Evolutionary conservation across 2,329 filamentous ascomycete species (phyloP).

Genomic region (Ascochyta pisi): DNA sequence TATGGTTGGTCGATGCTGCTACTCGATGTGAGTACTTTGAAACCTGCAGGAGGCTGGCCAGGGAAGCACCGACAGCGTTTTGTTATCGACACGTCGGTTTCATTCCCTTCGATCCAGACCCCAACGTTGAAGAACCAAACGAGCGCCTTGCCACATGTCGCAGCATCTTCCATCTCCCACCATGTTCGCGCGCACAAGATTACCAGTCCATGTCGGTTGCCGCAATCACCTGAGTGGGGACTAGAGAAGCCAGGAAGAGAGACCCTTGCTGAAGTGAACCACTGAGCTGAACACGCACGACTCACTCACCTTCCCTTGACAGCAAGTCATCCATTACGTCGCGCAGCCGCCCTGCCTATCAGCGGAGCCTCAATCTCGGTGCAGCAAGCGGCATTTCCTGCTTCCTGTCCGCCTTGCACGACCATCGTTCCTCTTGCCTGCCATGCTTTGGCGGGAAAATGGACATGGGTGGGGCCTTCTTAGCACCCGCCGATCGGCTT

Average conservation of each 20-base stretch:
- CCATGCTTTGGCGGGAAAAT: background rate
- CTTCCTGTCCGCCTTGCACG: background rate
- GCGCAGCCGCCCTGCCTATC: constrained; percentile 15
- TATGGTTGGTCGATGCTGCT: background rate
- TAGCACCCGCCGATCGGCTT: constrained; percentile 10
- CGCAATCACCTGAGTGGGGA: constrained; percentile 4
- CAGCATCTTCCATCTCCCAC: background rate
- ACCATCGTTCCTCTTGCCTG: constrained; percentile 3
- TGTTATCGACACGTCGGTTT: background rate
- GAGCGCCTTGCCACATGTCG: background rate
- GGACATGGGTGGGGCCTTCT: constrained; percentile 2
- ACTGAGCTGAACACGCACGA: constrained; percentile 3
- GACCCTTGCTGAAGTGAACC: constrained; percentile 12
- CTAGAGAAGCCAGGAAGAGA: background rate
- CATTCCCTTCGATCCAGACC: background rate
- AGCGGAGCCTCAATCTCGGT: constrained; percentile 17
- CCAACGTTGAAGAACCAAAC: background rate
- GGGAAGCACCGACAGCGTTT: background rate
- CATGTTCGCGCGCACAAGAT: background rate
- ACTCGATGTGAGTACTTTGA: background rate
- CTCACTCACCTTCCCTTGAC: constrained; percentile 15
- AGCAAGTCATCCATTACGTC: background rate
- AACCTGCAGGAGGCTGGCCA: background rate
- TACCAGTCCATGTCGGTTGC: constrained; percentile 1
- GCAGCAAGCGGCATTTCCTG: background rate